Conservation (phyloP, 441 rosid genomes). For the Codiaeum variegatum region DNA sequence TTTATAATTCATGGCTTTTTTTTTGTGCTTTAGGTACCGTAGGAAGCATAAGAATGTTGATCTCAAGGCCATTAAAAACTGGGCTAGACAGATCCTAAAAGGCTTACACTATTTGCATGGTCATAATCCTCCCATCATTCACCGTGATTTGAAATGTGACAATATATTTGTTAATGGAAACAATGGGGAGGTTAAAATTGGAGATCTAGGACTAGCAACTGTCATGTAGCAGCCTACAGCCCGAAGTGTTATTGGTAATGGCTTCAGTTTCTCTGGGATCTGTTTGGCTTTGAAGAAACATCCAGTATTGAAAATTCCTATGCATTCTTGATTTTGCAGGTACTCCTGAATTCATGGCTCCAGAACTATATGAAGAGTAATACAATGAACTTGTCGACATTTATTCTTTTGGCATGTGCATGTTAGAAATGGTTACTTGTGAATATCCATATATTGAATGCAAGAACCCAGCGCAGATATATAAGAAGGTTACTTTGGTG, state of each 20-base stretch:
- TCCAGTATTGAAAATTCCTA: constrained; percentile 8
- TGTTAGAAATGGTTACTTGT: constrained; percentile 76
- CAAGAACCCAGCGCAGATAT: constrained; percentile 74
- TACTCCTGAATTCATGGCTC: constrained; percentile 92
- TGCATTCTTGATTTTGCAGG: constrained; percentile 32
- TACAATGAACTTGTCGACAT: constrained; percentile 81
- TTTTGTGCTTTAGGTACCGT: constrained; percentile 40
- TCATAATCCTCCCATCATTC: constrained; percentile 65
- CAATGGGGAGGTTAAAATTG: constrained; percentile 77
- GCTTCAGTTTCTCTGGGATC: constrained; percentile 14
- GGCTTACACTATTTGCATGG: constrained; percentile 69
- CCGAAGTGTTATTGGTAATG: constrained; percentile 66
- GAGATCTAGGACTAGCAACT: constrained; percentile 82
- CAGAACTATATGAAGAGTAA: constrained; percentile 83
- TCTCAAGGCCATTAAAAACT: constrained; percentile 69
- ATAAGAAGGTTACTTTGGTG: constrained; percentile 73
- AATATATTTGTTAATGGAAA: constrained; percentile 82
- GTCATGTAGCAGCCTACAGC: constrained; percentile 84
- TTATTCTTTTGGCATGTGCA: constrained; percentile 86
- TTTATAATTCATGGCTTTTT: constrained; percentile 3
- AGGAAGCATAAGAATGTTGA: constrained; percentile 71
- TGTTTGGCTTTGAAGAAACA: neutral
- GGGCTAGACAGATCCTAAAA: constrained; percentile 73
- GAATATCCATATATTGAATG: constrained; percentile 81
- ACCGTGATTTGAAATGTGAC: constrained; percentile 79